Conservation (phyloP, 768 basidiomycete genomes). For the Cystofilobasidium capitatum region DNA sequence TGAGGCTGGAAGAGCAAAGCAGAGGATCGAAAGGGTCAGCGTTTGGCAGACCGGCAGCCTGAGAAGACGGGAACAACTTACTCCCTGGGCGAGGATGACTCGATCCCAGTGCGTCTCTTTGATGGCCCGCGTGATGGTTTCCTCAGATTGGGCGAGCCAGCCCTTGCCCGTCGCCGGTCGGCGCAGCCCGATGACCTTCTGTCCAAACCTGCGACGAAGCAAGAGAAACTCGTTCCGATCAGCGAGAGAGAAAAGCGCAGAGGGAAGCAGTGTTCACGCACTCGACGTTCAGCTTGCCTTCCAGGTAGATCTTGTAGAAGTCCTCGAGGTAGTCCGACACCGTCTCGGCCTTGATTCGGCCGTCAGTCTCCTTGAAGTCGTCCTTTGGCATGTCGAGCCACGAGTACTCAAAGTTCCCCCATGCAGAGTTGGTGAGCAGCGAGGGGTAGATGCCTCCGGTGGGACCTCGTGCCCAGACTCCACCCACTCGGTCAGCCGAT, state of each 20-base stretch:
- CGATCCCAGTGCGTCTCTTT: neutral
- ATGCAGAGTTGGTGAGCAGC: neutral
- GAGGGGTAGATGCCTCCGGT: neutral
- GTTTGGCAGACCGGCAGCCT: neutral
- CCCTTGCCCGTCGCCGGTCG: neutral
- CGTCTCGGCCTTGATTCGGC: slow-evolving; percentile 7
- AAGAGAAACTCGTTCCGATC: too few relatives aligned
- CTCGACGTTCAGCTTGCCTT: neutral
- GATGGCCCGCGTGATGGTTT: neutral
- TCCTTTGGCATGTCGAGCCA: slow-evolving; percentile 2
- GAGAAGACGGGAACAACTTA: neutral
- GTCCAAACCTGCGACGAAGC: neutral
- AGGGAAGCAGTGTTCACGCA: neutral
- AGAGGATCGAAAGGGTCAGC: neutral
- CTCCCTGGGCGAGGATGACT: slow-evolving; percentile 5
- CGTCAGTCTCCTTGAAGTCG: neutral
- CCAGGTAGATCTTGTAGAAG: slow-evolving; percentile 1
- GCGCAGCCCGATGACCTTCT: neutral
- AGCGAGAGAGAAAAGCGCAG: neutral
- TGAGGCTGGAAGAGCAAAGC: neutral
- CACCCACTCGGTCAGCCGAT: slow-evolving; percentile 1
- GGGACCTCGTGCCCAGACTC: neutral
- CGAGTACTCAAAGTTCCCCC: neutral
- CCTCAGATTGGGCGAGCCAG: neutral
- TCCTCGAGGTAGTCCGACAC: slow-evolving; percentile 3